These are phyloP conservation scores for Scutellaria barbata DNA, from an alignment of 257 asterid genomes.

Conservation along the genomic window DNA sequence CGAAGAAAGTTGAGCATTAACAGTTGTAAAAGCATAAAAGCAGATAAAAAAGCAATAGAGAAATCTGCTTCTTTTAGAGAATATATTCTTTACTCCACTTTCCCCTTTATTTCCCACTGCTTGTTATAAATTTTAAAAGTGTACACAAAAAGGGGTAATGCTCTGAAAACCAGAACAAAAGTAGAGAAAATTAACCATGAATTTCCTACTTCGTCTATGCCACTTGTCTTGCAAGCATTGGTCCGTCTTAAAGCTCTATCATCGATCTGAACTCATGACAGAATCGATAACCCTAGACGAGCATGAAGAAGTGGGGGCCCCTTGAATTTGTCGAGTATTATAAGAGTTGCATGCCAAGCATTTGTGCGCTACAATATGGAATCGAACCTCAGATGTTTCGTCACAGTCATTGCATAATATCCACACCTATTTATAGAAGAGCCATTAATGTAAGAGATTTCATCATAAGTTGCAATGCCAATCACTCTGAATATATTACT, in stretches of 20 bases:
- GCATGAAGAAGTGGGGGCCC: slow-evolving; percentile 43
- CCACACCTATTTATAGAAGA: slow-evolving; percentile 56
- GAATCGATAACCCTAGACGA: slow-evolving; percentile 31
- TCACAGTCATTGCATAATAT: slow-evolving; percentile 68
- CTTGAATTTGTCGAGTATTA: slow-evolving; percentile 59
- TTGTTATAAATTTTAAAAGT: slow-evolving; percentile 5
- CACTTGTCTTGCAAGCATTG: not conserved
- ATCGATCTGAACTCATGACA: not conserved
- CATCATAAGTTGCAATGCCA: not conserved
- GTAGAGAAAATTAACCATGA: not conserved
- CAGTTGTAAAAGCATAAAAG: slow-evolving; percentile 31
- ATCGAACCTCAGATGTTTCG: slow-evolving; percentile 54
- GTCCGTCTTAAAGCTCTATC: not conserved
- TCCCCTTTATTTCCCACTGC: slow-evolving; percentile 28
- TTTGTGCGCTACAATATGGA: slow-evolving; percentile 55
- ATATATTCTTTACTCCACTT: slow-evolving; percentile 33
- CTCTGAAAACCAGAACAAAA: slow-evolving; percentile 21
- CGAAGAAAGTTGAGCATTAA: slow-evolving; percentile 83
- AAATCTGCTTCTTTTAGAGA: slow-evolving; percentile 28
- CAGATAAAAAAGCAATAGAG: slow-evolving; percentile 14
- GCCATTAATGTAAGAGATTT: not conserved
- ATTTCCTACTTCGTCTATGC: no score
- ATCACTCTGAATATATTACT: no score
- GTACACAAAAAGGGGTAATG: slow-evolving; percentile 31
- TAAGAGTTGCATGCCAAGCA: slow-evolving; percentile 67